Percentiles rank a stretch among this genome's conserved stretches.
Conservation (phyloP, 345 rosid genomes). For the Brassica nigra region DNA sequence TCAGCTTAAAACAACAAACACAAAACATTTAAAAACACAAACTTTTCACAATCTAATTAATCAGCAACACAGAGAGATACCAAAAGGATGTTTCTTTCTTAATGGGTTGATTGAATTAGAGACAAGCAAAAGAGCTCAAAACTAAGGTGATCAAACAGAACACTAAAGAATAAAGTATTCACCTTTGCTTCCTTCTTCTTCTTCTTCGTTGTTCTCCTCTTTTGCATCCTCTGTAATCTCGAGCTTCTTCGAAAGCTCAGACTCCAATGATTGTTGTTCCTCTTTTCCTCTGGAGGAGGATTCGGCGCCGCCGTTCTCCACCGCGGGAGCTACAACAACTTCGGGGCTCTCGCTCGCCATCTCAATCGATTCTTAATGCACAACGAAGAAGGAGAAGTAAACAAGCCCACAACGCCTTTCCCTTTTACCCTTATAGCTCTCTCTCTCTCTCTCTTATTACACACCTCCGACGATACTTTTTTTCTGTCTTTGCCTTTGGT, state of each 20-base stretch:
- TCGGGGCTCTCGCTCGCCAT: slow-evolving; percentile 50
- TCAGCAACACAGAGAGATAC: slow-evolving; percentile 4
- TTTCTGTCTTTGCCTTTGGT: neutral
- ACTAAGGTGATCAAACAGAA: neutral
- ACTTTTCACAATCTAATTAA: neutral
- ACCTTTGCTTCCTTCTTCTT: slow-evolving; percentile 62
- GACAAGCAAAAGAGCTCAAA: neutral
- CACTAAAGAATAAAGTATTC: neutral
- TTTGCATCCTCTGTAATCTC: slow-evolving; percentile 45
- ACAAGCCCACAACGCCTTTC: neutral
- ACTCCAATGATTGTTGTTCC: slow-evolving; percentile 13
- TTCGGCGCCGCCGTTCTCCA: slow-evolving; percentile 37
- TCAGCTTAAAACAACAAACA: slow-evolving; percentile 47
- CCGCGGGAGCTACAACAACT: slow-evolving; percentile 40
- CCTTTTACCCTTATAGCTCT: slow-evolving; percentile 3
- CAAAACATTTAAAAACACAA: neutral
- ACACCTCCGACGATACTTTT: neutral
- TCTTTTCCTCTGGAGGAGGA: slow-evolving; percentile 32
- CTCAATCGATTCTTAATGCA: slow-evolving; percentile 26
- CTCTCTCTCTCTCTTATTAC: neutral
- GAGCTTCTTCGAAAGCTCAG: slow-evolving; percentile 39
- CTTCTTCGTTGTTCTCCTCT: slow-evolving; percentile 48
- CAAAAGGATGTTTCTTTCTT: neutral
- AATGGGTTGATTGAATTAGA: neutral
- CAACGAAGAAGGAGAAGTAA: neutral